Evolutionary conservation across 306 rosid species (phyloP).

Genomic region (Erythrophleum fordii): DNA sequence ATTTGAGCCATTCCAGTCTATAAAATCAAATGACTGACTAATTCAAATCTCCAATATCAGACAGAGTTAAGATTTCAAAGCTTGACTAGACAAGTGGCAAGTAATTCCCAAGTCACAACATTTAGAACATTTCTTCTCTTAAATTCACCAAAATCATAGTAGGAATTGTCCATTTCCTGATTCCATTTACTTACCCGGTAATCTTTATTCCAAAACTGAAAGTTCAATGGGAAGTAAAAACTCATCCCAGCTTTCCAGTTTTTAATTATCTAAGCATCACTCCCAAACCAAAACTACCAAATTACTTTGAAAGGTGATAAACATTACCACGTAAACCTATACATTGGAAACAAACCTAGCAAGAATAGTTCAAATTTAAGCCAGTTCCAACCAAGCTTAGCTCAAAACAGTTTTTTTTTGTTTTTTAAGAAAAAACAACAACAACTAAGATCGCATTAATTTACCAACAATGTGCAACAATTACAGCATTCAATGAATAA

Average conservation of each 20-base stretch:
- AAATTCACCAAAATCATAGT: conserved; percentile 13
- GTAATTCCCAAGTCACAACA: conserved; percentile 10
- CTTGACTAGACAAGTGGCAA: not conserved
- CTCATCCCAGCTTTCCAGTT: not conserved
- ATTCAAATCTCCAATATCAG: not conserved
- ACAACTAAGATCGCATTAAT: not conserved
- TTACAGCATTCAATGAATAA: conserved; percentile 17
- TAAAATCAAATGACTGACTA: not conserved
- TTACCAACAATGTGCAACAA: not conserved
- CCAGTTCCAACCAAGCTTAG: conserved; percentile 6
- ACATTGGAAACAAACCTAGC: not conserved
- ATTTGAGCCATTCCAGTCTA: not conserved
- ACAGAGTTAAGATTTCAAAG: conserved; percentile 8
- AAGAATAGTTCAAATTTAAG: conserved; percentile 13
- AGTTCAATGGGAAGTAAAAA: not conserved
- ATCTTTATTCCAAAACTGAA: not conserved
- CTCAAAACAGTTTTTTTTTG: not conserved
- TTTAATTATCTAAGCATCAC: not conserved
- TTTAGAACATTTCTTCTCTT: not conserved
- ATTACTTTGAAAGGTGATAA: not conserved
- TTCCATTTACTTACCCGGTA: conserved; percentile 16
- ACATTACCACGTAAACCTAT: not conserved
- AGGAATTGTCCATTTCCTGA: conserved; percentile 22
- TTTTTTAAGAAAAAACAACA: not conserved
- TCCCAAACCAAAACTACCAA: not conserved